Percentiles rank a stretch among this genome's conserved stretches.
Evolutionary conservation across 2,329 filamentous ascomycete species (phyloP).

Genomic region (Polychaeton citri): DNA sequence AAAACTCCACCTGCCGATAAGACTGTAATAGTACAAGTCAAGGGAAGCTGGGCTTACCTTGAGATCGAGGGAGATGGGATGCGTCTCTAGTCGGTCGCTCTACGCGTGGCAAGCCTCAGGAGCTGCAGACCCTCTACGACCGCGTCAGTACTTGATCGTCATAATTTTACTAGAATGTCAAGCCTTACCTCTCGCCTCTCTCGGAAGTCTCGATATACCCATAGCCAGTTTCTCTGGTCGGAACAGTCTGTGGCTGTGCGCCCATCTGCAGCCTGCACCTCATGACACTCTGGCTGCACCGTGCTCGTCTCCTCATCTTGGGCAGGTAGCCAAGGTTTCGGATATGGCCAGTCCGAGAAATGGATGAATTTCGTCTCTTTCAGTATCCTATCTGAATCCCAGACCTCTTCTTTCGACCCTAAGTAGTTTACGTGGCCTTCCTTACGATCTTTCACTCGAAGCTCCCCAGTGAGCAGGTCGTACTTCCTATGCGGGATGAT

Average conservation of each 20-base stretch:
- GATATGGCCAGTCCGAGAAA: slow-evolving; percentile 59
- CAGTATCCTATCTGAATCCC: slow-evolving; percentile 44
- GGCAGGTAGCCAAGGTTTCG: slow-evolving; percentile 47
- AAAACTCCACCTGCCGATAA: no score
- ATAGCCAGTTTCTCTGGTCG: slow-evolving; percentile 12
- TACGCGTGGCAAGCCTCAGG: no score
- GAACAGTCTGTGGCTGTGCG: slow-evolving; percentile 9
- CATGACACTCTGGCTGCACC: slow-evolving; percentile 27
- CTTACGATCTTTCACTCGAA: slow-evolving; percentile 33
- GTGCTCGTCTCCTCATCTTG: slow-evolving; percentile 22
- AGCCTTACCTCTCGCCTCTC: slow-evolving; percentile 8
- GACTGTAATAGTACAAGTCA: no score
- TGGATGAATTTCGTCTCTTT: slow-evolving; percentile 54
- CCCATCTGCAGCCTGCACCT: slow-evolving; percentile 2
- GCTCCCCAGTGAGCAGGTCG: slow-evolving; percentile 49
- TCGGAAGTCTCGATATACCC: slow-evolving; percentile 19
- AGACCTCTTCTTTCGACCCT: slow-evolving; percentile 39
- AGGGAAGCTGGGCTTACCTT: no score
- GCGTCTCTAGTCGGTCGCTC: no score
- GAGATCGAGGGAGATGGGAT: no score
- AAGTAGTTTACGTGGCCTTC: slow-evolving; percentile 37
- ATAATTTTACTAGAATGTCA: no score
- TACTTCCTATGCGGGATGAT: slow-evolving; percentile 53
- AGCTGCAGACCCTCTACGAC: no score
- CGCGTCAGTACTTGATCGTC: no score